Percentiles rank a stretch among this genome's conserved stretches.
phyloP scores from a whole-genome alignment of 176 grass and related monocot genomes.

The Eragrostis nindensis region DNA sequence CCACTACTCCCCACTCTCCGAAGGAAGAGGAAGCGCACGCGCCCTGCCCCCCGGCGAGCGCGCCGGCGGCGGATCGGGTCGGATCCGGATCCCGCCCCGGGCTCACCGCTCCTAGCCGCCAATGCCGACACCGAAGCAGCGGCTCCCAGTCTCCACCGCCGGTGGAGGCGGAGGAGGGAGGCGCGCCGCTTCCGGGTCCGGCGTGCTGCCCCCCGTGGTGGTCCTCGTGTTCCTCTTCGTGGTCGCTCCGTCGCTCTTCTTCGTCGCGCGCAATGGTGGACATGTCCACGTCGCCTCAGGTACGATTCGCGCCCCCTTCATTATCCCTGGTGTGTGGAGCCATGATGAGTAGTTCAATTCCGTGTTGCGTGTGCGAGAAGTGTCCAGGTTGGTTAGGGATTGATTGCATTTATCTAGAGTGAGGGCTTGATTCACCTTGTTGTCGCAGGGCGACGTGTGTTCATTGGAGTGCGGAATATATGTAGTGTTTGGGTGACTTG shows the following conservation, averaged over 20 bases:
- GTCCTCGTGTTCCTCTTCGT: constrained; percentile 76
- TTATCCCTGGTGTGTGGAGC: not conserved
- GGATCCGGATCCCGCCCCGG: not conserved
- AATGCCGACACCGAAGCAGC: constrained; percentile 72
- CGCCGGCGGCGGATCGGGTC: constrained; percentile 25
- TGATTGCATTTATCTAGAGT: not conserved
- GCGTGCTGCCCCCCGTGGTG: constrained; percentile 48
- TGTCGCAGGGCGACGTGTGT: not conserved
- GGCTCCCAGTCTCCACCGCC: constrained; percentile 42
- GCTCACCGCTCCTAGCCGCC: not conserved
- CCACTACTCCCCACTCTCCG: constrained; percentile 16
- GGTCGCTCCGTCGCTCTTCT: constrained; percentile 60
- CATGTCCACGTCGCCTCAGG: constrained; percentile 57
- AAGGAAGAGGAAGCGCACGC: constrained; percentile 7
- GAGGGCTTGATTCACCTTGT: not conserved
- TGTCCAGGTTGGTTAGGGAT: not conserved
- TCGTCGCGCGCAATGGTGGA: constrained; percentile 54
- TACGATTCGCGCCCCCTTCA: constrained; percentile 20
- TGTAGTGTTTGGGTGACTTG: constrained; percentile 26
- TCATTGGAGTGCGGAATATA: not conserved
- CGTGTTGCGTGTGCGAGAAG: not conserved
- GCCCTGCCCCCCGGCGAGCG: constrained; percentile 19
- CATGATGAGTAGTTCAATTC: not conserved
- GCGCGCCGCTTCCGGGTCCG: constrained; percentile 41
- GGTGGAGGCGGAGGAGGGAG: constrained; percentile 46